phyloP scores from a whole-genome alignment of 306 rosid genomes.

The Datisca glomerata region DNA sequence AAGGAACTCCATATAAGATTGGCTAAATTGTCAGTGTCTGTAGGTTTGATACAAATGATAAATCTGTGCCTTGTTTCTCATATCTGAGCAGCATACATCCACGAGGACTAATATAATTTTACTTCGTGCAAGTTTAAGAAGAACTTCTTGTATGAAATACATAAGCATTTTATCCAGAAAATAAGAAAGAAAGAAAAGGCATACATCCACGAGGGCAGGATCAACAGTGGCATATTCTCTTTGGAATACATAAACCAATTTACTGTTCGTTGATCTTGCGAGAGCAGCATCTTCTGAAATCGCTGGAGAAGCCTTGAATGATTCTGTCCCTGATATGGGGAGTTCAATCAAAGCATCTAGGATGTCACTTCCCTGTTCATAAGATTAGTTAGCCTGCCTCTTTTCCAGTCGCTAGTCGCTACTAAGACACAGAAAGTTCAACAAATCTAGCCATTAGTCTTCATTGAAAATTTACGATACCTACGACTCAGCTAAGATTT shows the following conservation, averaged over 20 bases:
- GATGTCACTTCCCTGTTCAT: constrained; percentile 38
- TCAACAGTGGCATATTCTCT: constrained; percentile 77
- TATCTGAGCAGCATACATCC: too few relatives aligned
- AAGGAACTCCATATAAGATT: too few relatives aligned
- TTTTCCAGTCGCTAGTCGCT: not conserved
- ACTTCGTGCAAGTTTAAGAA: too few relatives aligned
- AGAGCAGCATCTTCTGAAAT: constrained; percentile 26
- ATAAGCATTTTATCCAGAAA: constrained; percentile 1
- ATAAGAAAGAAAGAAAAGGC: constrained; percentile 7
- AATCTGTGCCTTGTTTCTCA: not conserved
- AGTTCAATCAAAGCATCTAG: constrained; percentile 49
- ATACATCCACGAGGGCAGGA: constrained; percentile 58
- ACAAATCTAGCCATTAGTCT: not conserved
- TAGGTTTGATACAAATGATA: too few relatives aligned
- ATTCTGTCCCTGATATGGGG: constrained; percentile 35
- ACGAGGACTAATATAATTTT: too few relatives aligned
- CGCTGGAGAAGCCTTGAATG: constrained; percentile 47
- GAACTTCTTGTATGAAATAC: not conserved
- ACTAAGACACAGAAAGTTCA: not conserved
- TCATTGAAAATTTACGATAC: not conserved
- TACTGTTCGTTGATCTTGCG: constrained; percentile 18
- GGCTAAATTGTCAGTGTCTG: too few relatives aligned
- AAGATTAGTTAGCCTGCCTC: constrained; percentile 8
- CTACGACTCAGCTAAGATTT: not conserved
- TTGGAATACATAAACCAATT: constrained; percentile 75